Conservation (phyloP, 108 stramenopile genomes). For the Pseudonitzschia multiseries region DNA sequence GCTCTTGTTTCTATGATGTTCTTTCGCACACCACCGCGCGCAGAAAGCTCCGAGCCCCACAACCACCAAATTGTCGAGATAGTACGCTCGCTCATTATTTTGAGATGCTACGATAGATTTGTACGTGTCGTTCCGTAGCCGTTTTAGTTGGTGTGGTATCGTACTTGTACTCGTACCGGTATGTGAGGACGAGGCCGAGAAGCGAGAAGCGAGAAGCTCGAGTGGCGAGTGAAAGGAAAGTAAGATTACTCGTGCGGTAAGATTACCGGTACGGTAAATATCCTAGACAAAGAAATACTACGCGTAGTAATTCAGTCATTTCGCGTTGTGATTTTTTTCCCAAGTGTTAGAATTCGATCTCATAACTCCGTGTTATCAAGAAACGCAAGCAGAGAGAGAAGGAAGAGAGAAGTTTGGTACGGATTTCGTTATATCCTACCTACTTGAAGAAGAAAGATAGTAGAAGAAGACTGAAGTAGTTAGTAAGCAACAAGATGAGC, state of each 20-base stretch:
- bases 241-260: too few relatives aligned
- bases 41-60: background rate
- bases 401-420: background rate
- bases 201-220: too few relatives aligned
- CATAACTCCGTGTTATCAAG: constrained; percentile 11
- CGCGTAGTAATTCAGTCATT: background rate
- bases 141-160: too few relatives aligned
- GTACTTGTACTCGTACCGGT: too few relatives aligned
- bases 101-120: too few relatives aligned
- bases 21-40: background rate
- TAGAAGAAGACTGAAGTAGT: background rate
- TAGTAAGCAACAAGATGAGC: constrained; percentile 2
- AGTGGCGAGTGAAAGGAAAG: too few relatives aligned
- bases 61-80: background rate
- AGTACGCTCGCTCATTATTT: too few relatives aligned
- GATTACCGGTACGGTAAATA: too few relatives aligned
- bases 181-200: too few relatives aligned
- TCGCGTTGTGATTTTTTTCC: background rate
- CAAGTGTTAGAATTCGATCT: background rate
- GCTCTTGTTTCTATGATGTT: background rate
- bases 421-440: background rate
- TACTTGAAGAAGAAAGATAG: background rate
- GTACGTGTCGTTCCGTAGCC: too few relatives aligned
- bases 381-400: background rate
- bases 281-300: too few relatives aligned